These are phyloP conservation scores for Botrytis byssoidea DNA, from an alignment of 2,329 filamentous ascomycete species.

Conservation along the genomic window DNA sequence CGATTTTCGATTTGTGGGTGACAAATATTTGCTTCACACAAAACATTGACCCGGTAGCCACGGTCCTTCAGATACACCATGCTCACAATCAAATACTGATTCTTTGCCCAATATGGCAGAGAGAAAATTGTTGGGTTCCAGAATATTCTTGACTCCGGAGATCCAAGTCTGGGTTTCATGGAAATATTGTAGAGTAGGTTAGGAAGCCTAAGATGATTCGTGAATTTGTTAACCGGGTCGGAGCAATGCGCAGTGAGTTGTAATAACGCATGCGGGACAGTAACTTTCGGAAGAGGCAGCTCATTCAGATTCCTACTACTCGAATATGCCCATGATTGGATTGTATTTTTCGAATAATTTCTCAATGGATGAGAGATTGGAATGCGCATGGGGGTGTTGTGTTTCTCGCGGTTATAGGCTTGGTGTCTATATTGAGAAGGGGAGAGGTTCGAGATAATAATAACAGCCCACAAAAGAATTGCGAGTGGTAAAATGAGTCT, in stretches of 20 bases:
- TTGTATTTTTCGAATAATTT: slow-evolving; percentile 14
- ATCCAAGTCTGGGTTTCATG: slow-evolving; percentile 32
- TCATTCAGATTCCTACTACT: not conserved
- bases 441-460: slow-evolving; percentile 13
- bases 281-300: not conserved
- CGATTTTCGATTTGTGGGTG: slow-evolving; percentile 25
- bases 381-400: slow-evolving; percentile 6
- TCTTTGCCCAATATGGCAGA: slow-evolving; percentile 41
- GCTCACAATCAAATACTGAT: slow-evolving; percentile 42
- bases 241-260: slow-evolving; percentile 26
- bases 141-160: slow-evolving; percentile 36
- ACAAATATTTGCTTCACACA: slow-evolving; percentile 44
- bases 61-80: slow-evolving; percentile 40
- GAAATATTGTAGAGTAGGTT: slow-evolving; percentile 41
- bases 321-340: not conserved
- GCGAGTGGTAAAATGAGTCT: slow-evolving; percentile 28
- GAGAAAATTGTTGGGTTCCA: slow-evolving; percentile 44
- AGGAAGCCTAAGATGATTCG: slow-evolving; percentile 40
- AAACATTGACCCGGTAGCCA: slow-evolving; percentile 41
- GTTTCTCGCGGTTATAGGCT: not conserved
- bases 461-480: slow-evolving; percentile 21
- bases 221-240: slow-evolving; percentile 36
- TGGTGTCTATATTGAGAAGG: not conserved
- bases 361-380: slow-evolving; percentile 20
- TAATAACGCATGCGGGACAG: slow-evolving; percentile 22